A percentile compares a stretch with the other conserved stretches of the same genome.
Conservation (phyloP, 805 yeast genomes). For the Candida nemodendra region DNA sequence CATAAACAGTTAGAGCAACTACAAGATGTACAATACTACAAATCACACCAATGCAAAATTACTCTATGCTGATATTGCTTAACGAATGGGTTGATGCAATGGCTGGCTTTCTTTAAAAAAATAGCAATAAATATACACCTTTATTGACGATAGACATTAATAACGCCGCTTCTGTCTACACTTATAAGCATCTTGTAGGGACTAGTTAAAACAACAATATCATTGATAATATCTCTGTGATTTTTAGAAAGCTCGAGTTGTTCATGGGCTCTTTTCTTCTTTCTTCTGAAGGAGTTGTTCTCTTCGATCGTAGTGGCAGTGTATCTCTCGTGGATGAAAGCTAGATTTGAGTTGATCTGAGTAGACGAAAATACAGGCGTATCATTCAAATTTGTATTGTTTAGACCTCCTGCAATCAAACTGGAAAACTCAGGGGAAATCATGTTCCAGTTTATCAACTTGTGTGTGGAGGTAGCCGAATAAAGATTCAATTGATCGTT, state of each 20-base stretch:
- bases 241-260: slow-evolving; percentile 43
- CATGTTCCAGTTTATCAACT: slow-evolving; percentile 41
- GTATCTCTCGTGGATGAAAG: slow-evolving; percentile 41
- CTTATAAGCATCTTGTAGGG: slow-evolving; percentile 64
- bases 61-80: no score
- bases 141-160: slow-evolving; percentile 53
- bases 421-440: slow-evolving; percentile 32
- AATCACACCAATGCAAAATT: no score
- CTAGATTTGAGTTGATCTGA: slow-evolving; percentile 38
- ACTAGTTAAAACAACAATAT: slow-evolving; percentile 40
- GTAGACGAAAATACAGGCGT: slow-evolving; percentile 28
- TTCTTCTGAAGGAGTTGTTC: slow-evolving; percentile 6
- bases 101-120: no score
- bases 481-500: slow-evolving; percentile 13
- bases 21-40: no score
- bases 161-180: slow-evolving; percentile 64
- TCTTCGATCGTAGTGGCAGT: slow-evolving; percentile 7
- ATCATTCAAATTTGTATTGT: slow-evolving; percentile 8
- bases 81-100: no score
- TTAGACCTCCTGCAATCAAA: slow-evolving; percentile 24
- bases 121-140: background rate
- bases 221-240: slow-evolving; percentile 53
- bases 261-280: slow-evolving; percentile 22
- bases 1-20: no score
- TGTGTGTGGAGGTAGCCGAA: slow-evolving; percentile 19